Conservation (phyloP, 2,329 filamentous ascomycete species). For the Balansia obtecta region DNA sequence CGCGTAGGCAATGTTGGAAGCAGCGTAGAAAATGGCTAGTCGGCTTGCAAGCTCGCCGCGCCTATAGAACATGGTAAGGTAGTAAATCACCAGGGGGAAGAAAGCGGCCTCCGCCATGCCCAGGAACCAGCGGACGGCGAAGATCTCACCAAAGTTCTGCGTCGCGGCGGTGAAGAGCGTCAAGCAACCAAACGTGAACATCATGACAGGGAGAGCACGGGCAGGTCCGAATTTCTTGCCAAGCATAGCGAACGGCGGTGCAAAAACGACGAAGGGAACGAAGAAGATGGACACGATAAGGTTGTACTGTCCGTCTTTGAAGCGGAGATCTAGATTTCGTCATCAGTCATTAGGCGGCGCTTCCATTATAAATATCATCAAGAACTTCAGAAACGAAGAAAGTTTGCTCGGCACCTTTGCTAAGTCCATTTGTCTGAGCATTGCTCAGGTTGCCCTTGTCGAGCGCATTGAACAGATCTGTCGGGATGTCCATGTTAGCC, state of each 20-base stretch:
- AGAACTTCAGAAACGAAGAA: not conserved
- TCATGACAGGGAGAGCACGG: conserved; percentile 55
- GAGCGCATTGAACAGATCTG: conserved; percentile 34
- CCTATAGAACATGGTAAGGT: conserved; percentile 38
- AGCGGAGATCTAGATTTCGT: conserved; percentile 26
- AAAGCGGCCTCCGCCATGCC: conserved; percentile 45
- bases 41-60: conserved; percentile 31
- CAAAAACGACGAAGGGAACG: conserved; percentile 61
- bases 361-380: not conserved
- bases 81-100: conserved; percentile 41
- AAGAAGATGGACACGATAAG: conserved; percentile 62
- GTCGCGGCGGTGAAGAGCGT: conserved; percentile 46
- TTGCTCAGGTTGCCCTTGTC: conserved; percentile 35
- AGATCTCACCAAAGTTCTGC: conserved; percentile 34
- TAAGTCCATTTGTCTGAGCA: conserved; percentile 40
- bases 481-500: not conserved
- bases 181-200: conserved; percentile 58
- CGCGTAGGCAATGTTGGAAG: conserved; percentile 58
- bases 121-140: conserved; percentile 36
- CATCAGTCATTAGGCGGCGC: conserved; percentile 13
- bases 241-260: conserved; percentile 44
- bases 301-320: conserved; percentile 56
- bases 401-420: conserved; percentile 15
- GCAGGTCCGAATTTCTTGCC: conserved; percentile 61
- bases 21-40: conserved; percentile 60